phyloP scores from a whole-genome alignment of 108 stramenopile species.

The Cyclotella kingstonii region DNA sequence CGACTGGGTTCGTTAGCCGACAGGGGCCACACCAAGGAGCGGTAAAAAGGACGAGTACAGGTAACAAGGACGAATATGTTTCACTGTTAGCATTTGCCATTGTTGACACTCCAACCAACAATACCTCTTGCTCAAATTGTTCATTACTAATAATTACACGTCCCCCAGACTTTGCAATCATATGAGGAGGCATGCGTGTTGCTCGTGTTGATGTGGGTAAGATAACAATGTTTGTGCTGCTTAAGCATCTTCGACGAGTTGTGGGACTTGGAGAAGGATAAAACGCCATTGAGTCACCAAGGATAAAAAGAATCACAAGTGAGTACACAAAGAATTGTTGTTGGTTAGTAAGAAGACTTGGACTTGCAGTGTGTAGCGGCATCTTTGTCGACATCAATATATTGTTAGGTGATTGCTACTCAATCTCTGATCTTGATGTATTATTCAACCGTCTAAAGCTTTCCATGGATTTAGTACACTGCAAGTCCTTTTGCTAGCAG shows the following conservation, averaged over 20 bases:
- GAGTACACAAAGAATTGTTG: too few relatives aligned
- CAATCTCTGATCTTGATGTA: too few relatives aligned
- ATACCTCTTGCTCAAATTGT: conserved; percentile 58
- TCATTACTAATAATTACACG: conserved; percentile 56
- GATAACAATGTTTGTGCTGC: background rate
- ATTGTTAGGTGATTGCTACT: too few relatives aligned
- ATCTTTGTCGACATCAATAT: too few relatives aligned
- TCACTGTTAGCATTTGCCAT: conserved; percentile 1
- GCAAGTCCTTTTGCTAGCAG: too few relatives aligned
- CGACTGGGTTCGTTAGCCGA: conserved; percentile 71
- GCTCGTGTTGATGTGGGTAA: background rate
- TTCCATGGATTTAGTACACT: too few relatives aligned
- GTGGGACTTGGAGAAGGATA: too few relatives aligned
- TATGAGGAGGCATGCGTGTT: conserved; percentile 16
- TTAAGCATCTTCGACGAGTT: background rate
- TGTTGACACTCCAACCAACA: conserved; percentile 8
- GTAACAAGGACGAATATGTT: conserved; percentile 20
- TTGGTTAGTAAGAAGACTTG: too few relatives aligned
- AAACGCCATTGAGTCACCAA: too few relatives aligned
- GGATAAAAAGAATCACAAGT: too few relatives aligned
- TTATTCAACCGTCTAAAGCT: too few relatives aligned
- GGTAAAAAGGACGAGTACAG: conserved; percentile 71
- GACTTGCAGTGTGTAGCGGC: too few relatives aligned
- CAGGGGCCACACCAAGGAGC: conserved; percentile 88
- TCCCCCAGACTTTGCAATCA: conserved; percentile 77